Base-by-base conservation (phyloP, 2,329 filamentous ascomycete species). In the Aureobasidium lini region DNA sequence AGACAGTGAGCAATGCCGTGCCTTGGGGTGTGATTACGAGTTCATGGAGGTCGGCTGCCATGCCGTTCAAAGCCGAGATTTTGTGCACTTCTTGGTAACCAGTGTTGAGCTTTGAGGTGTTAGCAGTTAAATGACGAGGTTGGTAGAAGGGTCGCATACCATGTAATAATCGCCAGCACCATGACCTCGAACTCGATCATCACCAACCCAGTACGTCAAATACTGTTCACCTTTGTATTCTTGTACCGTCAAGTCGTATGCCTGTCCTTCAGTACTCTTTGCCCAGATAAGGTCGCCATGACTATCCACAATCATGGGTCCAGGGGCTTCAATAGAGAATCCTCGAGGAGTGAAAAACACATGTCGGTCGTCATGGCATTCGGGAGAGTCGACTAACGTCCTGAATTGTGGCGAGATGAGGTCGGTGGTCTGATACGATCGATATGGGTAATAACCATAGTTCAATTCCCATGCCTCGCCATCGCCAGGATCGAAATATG, bases 1-100 rank as follows among this genome's bases (percentile, higher is more conserved):
- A 79, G 23, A 73, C 72, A 4, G 73, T 74, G 62, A 78, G 70
- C 18, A 79, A 67, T 7, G 73, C 73, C 0, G 73, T 75, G 34
- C 71, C 71, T 11, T 74, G 66, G 0, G 66, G 57, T 0, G 75
- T 78, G 29, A 79, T 67, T 9, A 67, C 65, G 61, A 78, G 73
- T 52, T 78, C 75, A 63, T 79, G 77, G 49, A 76, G 69, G 56
- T 79, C 71, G 16, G 65, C 70, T 0, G 64, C 60, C 8, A 75
- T 66, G 9, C 66, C 70, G 53, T 72, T 71, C 6, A 72, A 73
- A 4, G 72, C 75, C 18, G 62, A 61, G 37, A 78, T 68, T 34
- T 68, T 73, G 60, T 70, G 72, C 5, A 66, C 71, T 61, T 74
- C 67, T 39, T 76, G 58, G 46, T 67, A 65, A 34, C 68, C 70